Evolutionary conservation across 495 filamentous ascomycete species (phyloP), one percentile per base, ranked within the genome.

Genomic region (Daldinia caldariorum): DNA sequence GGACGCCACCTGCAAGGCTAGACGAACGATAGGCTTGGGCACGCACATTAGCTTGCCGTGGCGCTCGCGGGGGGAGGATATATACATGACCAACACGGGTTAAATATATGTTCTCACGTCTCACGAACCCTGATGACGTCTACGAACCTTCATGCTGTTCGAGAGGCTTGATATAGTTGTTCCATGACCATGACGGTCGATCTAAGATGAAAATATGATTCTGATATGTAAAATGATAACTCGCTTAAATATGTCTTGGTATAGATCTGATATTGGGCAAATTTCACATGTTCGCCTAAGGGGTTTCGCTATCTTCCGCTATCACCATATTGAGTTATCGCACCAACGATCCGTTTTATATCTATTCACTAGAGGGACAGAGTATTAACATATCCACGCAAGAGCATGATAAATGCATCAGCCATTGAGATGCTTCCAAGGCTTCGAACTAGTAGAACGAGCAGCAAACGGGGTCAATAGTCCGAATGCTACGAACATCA

Each of bases 1-100:
- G 47, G 22, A 61, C 61, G 50, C 61, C 61, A 71, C 6, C 6
- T 45, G 41, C 6, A 45, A 45, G 4, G 7, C 16, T 45, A 18
- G 41, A 16, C n/a, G 18, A 14, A 18, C 16, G 41, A 6, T 56
- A 47, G 43, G 41, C 56, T 37, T 66, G 22, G 14, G 51, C 62
- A 62, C 56, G 53, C 41, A 45, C 58, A 66, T 66, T 71, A 71
- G 68, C 58, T 66, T 26, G 29, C 20, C 20, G 58, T 71, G 53
- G 62, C 58, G 58, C 29, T 29, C 57, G 68, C 26, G 58, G 62
- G 62, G 61, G n/a, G n/a, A n/a, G n/a, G n/a, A n/a, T 55, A 45
- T 43, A 50, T 31, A 16, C 18, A 26, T 16, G n/a, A 45, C n/a
- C 16, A 18, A 7, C 6, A 45, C 16, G 41, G 41, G 16, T 45